A percentile compares a stretch with the other conserved stretches of the same genome.
Conservation (phyloP, 116 monocot genomes). For the Zostera marina region DNA sequence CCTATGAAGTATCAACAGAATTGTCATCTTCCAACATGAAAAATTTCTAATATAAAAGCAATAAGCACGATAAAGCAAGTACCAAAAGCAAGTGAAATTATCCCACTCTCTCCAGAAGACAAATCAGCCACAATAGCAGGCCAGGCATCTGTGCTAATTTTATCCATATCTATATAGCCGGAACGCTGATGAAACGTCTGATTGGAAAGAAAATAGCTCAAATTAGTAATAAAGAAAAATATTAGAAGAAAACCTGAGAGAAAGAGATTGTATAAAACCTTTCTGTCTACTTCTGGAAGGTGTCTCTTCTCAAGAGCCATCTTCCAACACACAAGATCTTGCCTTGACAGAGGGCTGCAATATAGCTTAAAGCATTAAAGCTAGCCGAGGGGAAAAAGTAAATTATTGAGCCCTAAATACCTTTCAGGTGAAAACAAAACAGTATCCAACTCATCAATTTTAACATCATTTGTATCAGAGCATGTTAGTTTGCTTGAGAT, state of each 20-base stretch:
- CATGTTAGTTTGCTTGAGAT: constrained; percentile 77
- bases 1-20: constrained; percentile 21
- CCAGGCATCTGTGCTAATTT: constrained; percentile 82
- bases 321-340: constrained; percentile 97
- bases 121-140: constrained; percentile 84
- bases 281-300: constrained; percentile 75
- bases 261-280: constrained; percentile 24
- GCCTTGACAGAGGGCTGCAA: constrained; percentile 79
- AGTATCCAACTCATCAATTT: constrained; percentile 12
- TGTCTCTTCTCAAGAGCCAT: constrained; percentile 74
- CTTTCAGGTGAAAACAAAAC: constrained; percentile 60
- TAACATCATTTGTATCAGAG: constrained; percentile 21
- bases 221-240: neutral
- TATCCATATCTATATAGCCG: constrained; percentile 82
- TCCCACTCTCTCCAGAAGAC: constrained; percentile 70
- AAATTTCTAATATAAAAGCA: neutral
- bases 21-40: neutral
- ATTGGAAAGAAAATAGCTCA: neutral
- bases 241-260: neutral
- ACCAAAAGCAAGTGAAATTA: constrained; percentile 87
- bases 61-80: constrained; percentile 1
- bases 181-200: constrained; percentile 60
- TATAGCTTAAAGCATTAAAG: neutral
- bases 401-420: constrained; percentile 14
- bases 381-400: neutral